Evolutionary conservation across 352 stramenopile genomes (phyloP).

Genomic region (Phytophthora pistaciae): DNA sequence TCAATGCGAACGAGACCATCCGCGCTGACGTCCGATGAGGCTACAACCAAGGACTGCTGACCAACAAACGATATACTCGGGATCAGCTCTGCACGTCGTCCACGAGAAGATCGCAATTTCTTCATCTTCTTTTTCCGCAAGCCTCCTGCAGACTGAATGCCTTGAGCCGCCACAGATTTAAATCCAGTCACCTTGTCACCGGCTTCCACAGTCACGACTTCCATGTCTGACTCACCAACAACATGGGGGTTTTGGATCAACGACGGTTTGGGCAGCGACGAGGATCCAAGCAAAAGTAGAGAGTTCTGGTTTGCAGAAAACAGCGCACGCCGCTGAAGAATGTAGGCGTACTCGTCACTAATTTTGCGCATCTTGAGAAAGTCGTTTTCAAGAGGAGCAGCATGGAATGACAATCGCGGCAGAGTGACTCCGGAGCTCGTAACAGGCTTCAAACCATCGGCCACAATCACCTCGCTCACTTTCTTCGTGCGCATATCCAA

Average conservation of each 20-base stretch:
- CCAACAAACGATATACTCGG: conserved; percentile 49
- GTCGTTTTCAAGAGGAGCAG: conserved; percentile 37
- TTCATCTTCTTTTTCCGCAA: not conserved
- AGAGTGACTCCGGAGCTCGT: conserved; percentile 20
- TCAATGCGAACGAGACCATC: conserved; percentile 30
- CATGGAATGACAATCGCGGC: conserved; percentile 27
- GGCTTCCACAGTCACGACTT: conserved; percentile 46
- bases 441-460: conserved; percentile 20
- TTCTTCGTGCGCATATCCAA: conserved; percentile 31
- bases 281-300: conserved; percentile 35
- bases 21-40: conserved; percentile 20
- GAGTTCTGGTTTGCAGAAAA: conserved; percentile 28
- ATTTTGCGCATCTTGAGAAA: conserved; percentile 72
- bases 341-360: conserved; percentile 79
- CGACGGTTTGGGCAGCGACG: conserved; percentile 53
- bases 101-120: not conserved
- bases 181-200: conserved; percentile 51
- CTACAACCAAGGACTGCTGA: conserved; percentile 30
- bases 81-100: not conserved
- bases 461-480: conserved; percentile 30
- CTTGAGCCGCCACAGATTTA: conserved; percentile 11
- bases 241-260: conserved; percentile 66
- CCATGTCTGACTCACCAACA: conserved; percentile 55
- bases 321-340: conserved; percentile 61
- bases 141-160: conserved; percentile 18